phyloP scores from a whole-genome alignment of 2,329 filamentous ascomycete genomes.

The Myriosclerotinia curreyana region DNA sequence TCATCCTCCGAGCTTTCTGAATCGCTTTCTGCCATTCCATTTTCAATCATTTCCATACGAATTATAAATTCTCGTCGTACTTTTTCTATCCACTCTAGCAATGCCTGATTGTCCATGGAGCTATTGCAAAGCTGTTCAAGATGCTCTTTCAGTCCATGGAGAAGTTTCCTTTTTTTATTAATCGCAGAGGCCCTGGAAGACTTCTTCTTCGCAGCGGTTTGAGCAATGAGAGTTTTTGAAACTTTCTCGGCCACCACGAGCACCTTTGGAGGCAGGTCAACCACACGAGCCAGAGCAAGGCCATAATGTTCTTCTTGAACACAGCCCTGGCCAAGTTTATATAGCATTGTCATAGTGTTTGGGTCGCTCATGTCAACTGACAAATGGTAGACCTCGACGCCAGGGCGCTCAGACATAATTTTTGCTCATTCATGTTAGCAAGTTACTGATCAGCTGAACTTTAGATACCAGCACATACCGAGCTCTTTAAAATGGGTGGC shows the following conservation, averaged over 20 bases:
- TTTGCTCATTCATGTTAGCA: conserved; percentile 48
- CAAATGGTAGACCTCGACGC: conserved; percentile 81
- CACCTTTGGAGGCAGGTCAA: conserved; percentile 67
- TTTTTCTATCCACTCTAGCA: conserved; percentile 61
- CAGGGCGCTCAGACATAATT: conserved; percentile 70
- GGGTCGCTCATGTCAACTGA: conserved; percentile 60
- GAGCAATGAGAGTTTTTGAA: conserved; percentile 57
- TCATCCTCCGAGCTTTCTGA: conserved; percentile 23
- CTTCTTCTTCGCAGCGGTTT: conserved; percentile 56
- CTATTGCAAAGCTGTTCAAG: conserved; percentile 66
- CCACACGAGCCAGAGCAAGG: conserved; percentile 71
- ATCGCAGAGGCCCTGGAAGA: conserved; percentile 57
- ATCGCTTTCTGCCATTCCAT: conserved; percentile 28
- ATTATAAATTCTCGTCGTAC: conserved; percentile 73
- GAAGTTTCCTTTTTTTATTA: conserved; percentile 65
- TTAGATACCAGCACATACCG: conserved; percentile 40
- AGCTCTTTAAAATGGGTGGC: conserved; percentile 89
- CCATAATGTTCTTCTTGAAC: conserved; percentile 76
- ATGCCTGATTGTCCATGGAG: conserved; percentile 59
- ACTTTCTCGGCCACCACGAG: conserved; percentile 66
- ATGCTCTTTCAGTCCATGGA: conserved; percentile 70
- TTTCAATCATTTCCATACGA: conserved; percentile 64
- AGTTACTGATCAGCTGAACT: not conserved
- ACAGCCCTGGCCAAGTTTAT: conserved; percentile 72
- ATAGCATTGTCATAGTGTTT: conserved; percentile 78